Base-by-base conservation (phyloP, 345 rosid genomes). In the Conringia planisiliqua region DNA sequence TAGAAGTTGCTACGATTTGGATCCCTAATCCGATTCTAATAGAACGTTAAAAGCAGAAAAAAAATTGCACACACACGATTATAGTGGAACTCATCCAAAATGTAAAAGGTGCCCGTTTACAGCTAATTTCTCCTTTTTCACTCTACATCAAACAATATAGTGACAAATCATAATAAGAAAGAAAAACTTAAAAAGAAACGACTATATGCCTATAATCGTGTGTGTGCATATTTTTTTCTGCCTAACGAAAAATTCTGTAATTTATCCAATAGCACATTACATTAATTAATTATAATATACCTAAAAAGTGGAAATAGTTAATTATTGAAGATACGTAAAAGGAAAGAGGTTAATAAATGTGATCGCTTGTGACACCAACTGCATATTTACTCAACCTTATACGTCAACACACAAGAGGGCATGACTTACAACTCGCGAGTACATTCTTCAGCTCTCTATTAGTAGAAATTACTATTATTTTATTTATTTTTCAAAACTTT, bases 341-440 rank as follows among this genome's bases (percentile, higher is more conserved):
- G n/a, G 17, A 54, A 26, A 30, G 46, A 26, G 39, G 22, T 70
- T 76, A 62, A 35, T 70, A 69, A 75, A 76, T 76, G 75, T 29
- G 75, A 62, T 76, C 58, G 20, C 70, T 62, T 62, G 70, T 54
- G 70, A 76, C 71, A 76, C 58, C 79, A 69, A 76, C 70, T 10
- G 50, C 71, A 63, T 44, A 76, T 63, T 43, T 61, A 69, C 65
- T 69, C 64, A 62, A 69, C 74, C 79, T 76, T 17, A 62, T 55
- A 70, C 71, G 76, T 76, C 66, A n/a, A 63, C 46, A 64, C 66
- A 24, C 27, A 64, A 17, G 43, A 60, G 63, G 56, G 51, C 73
- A 33, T 75, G 56, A 69, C 65, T 69, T 62, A 43, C 58, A 69
- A 76, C 63, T 68, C 63, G 55, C 43, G 29, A 16, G 63, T 51